phyloP scores from a whole-genome alignment of 345 rosid genomes.

The Isatis tinctoria region DNA sequence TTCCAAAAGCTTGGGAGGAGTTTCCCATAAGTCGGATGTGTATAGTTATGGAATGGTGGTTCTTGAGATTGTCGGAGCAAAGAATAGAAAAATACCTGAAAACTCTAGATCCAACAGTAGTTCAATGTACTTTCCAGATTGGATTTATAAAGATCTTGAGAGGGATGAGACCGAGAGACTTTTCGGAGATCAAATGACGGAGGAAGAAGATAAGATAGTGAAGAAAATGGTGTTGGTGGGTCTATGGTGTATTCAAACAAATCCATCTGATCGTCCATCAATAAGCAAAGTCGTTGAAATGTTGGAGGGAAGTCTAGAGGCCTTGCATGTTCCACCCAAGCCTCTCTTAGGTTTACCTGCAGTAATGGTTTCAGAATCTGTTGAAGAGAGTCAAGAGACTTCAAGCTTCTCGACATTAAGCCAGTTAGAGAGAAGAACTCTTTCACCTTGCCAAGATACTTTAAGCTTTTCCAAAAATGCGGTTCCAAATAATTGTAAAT shows the following conservation, averaged over 20 bases:
- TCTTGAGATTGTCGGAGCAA: not conserved
- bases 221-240: not conserved
- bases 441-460: not conserved
- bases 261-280: not conserved
- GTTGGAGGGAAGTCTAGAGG: not conserved
- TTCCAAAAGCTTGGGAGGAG: not conserved
- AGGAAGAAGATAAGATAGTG: not conserved
- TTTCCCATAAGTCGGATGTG: not conserved
- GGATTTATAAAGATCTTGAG: not conserved
- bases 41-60: not conserved
- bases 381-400: not conserved
- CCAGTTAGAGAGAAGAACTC: not conserved
- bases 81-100: not conserved
- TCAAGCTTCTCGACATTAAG: not conserved
- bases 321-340: not conserved
- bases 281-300: not conserved
- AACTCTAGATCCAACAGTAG: not conserved
- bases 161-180: not conserved
- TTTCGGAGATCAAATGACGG: not conserved
- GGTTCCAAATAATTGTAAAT: too few species aligned
- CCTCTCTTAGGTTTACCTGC: not conserved
- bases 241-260: not conserved
- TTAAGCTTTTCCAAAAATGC: too few species aligned
- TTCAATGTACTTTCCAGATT: not conserved
- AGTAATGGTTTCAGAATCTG: not conserved